Conservation (phyloP, 2,329 filamentous ascomycete species). For the Cadophora gregata region DNA sequence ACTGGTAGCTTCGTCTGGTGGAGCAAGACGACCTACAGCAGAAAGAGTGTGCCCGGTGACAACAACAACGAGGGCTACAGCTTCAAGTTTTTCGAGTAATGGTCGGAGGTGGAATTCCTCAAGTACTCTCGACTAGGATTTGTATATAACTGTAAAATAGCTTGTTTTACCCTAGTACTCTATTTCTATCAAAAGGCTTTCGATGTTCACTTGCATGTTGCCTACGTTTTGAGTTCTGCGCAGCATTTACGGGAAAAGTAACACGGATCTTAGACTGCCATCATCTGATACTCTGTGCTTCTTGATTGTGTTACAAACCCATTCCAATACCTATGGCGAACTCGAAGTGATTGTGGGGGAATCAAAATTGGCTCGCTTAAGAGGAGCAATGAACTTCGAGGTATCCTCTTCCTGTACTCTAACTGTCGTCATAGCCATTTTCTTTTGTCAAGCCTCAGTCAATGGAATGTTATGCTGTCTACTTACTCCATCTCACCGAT, state of each 20-base stretch:
- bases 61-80: slow-evolving; percentile 14
- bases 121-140: background rate
- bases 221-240: too few relatives aligned
- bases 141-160: background rate
- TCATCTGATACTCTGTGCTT: background rate
- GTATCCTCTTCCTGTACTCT: background rate
- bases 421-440: background rate
- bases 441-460: too few relatives aligned
- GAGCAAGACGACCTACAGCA: slow-evolving; percentile 13
- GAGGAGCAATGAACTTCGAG: background rate
- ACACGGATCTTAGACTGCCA: background rate
- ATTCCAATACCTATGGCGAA: background rate
- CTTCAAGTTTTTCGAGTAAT: slow-evolving; percentile 15
- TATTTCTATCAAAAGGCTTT: too few relatives aligned
- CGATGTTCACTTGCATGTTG: too few relatives aligned
- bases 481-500: too few relatives aligned
- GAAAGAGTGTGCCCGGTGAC: slow-evolving; percentile 16
- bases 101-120: too few relatives aligned
- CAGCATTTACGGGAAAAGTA: too few relatives aligned
- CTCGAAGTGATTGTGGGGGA: background rate
- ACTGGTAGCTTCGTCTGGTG: slow-evolving; percentile 16
- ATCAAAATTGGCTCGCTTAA: background rate
- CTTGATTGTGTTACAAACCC: background rate
- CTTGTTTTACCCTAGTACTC: too few relatives aligned
- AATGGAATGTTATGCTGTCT: too few relatives aligned